Percentiles rank a stretch among this genome's conserved stretches.
phyloP scores from a whole-genome alignment of 352 stramenopile genomes.

The Blastocystis sp. region DNA sequence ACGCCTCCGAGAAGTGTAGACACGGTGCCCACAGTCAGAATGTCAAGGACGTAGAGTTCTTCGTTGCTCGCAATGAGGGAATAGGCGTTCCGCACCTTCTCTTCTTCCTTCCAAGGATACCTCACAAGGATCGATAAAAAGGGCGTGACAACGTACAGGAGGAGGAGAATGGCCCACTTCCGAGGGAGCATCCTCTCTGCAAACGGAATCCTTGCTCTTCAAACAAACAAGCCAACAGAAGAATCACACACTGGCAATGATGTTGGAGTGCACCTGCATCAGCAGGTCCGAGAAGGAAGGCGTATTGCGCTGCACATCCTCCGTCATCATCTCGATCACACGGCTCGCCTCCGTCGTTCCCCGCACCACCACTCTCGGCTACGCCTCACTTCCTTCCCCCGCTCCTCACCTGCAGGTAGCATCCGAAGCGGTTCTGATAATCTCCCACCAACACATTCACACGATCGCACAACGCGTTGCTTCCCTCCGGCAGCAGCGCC shows the following conservation, averaged over 20 bases:
- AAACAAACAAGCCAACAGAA: not conserved
- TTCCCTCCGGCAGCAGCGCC: constrained; percentile 19
- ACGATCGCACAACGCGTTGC: constrained; percentile 50
- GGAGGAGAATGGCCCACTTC: constrained; percentile 23
- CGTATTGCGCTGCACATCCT: constrained; percentile 19
- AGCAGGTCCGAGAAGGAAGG: constrained; percentile 67
- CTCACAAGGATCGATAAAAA: constrained; percentile 12
- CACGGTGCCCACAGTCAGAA: constrained; percentile 38
- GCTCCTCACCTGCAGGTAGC: constrained; percentile 52
- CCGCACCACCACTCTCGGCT: constrained; percentile 53
- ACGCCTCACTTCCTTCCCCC: not conserved
- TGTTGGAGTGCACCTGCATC: constrained; percentile 52
- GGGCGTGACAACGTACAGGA: constrained; percentile 18
- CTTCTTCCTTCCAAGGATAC: constrained; percentile 26
- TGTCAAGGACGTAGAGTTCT: constrained; percentile 35
- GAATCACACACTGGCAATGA: constrained; percentile 49
- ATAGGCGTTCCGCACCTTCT: constrained; percentile 7
- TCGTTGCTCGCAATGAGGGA: constrained; percentile 7
- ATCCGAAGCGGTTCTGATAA: constrained; percentile 33
- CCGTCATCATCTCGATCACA: constrained; percentile 66
- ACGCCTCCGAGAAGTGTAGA: constrained; percentile 47
- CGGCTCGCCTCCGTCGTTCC: constrained; percentile 42
- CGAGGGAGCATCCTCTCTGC: not conserved
- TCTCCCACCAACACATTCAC: constrained; percentile 58
- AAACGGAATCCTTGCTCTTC: not conserved